Evolutionary conservation across 2,329 filamentous ascomycete genomes (phyloP).

Genomic region (Penicillium sp.): DNA sequence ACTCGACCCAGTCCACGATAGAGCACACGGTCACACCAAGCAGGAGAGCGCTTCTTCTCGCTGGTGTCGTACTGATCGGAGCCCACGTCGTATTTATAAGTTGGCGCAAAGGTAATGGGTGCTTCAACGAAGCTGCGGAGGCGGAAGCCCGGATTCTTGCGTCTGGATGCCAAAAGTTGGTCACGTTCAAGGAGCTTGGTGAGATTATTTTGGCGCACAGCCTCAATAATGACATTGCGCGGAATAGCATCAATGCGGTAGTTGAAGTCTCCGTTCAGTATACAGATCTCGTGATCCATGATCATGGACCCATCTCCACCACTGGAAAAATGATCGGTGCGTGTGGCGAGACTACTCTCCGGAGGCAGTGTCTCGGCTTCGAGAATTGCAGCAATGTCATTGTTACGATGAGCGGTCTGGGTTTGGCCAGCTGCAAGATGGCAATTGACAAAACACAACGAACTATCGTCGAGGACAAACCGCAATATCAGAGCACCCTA

Average conservation of each 20-base stretch:
- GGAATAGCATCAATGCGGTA: slow-evolving; percentile 98
- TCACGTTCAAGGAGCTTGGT: slow-evolving; percentile 84
- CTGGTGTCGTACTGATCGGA: slow-evolving; percentile 90
- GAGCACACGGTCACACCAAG: slow-evolving; percentile 94
- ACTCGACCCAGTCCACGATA: slow-evolving; percentile 76
- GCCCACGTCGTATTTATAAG: slow-evolving; percentile 97
- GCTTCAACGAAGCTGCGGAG: slow-evolving; percentile 85
- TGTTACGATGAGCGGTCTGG: slow-evolving; percentile 84
- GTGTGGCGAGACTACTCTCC: slow-evolving; percentile 60
- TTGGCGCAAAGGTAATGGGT: slow-evolving; percentile 86
- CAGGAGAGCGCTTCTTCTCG: slow-evolving; percentile 88
- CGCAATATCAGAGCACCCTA: slow-evolving; percentile 79
- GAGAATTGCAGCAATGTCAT: slow-evolving; percentile 83
- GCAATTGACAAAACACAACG: slow-evolving; percentile 93
- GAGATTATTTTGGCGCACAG: slow-evolving; percentile 74
- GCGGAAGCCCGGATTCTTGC: slow-evolving; percentile 83
- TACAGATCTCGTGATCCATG: slow-evolving; percentile 93
- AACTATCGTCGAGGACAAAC: slow-evolving; percentile 91
- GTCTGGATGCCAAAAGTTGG: slow-evolving; percentile 80
- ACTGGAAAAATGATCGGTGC: slow-evolving; percentile 74
- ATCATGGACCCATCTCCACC: slow-evolving; percentile 96
- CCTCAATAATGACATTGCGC: slow-evolving; percentile 82
- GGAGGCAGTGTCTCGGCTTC: slow-evolving; percentile 69
- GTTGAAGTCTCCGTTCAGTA: slow-evolving; percentile 93
- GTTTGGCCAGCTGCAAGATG: slow-evolving; percentile 92